Evolutionary conservation across 2,329 filamentous ascomycete species (phyloP).

Genomic region (Fusarium sarcochroum): DNA sequence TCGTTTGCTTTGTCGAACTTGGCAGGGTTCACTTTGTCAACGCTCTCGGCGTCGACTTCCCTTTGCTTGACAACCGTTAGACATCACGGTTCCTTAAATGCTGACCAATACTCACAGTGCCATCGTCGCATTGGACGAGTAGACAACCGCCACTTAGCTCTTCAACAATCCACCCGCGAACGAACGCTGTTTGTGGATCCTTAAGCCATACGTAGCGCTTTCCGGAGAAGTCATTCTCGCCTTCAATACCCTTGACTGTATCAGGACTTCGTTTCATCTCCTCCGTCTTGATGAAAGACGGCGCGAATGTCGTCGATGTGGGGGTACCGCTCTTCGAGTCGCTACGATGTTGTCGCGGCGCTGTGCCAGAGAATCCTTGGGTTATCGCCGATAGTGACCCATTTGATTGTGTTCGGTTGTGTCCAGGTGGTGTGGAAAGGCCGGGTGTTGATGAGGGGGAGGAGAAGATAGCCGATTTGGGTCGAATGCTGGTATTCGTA

Average conservation of each 20-base stretch:
- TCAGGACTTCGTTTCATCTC: slow-evolving; percentile 74
- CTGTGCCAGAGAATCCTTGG: slow-evolving; percentile 24
- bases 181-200: slow-evolving; percentile 88
- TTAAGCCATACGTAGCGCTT: slow-evolving; percentile 98
- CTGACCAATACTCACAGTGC: slow-evolving; percentile 72
- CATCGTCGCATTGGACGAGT: slow-evolving; percentile 93
- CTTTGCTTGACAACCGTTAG: slow-evolving; percentile 74
- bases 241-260: slow-evolving; percentile 82
- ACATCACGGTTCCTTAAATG: neutral
- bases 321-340: slow-evolving; percentile 77
- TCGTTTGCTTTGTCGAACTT: slow-evolving; percentile 99
- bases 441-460: slow-evolving; percentile 65
- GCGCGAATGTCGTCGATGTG: slow-evolving; percentile 88
- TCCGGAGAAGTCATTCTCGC: slow-evolving; percentile 98
- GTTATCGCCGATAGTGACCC: slow-evolving; percentile 59
- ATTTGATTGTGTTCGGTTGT: slow-evolving; percentile 79
- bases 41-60: slow-evolving; percentile 85
- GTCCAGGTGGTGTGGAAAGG: slow-evolving; percentile 62
- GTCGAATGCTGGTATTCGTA: slow-evolving; percentile 67
- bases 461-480: slow-evolving; percentile 82
- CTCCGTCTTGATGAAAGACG: slow-evolving; percentile 93
- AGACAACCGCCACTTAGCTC: slow-evolving; percentile 79
- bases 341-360: slow-evolving; percentile 57
- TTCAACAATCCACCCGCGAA: slow-evolving; percentile 92
- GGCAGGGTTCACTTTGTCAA: slow-evolving; percentile 98